Percentiles rank a stretch among this genome's conserved stretches.
These are phyloP conservation scores for Actinomortierella wolfii DNA, from an alignment of 371 early-diverging fungal species.

Conservation along the genomic window DNA sequence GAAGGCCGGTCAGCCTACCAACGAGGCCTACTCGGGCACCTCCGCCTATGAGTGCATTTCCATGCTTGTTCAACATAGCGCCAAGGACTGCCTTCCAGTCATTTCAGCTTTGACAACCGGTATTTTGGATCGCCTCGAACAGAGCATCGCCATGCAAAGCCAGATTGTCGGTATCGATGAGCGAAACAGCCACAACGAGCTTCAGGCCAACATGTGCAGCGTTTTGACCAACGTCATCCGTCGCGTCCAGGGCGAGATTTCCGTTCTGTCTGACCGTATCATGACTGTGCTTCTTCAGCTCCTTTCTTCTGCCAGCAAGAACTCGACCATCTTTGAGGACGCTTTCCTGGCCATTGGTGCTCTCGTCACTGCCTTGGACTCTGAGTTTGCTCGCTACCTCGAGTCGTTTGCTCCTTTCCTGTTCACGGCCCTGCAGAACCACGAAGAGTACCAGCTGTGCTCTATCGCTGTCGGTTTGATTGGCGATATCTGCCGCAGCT, in stretches of 20 bases:
- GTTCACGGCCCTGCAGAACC: conserved; percentile 81
- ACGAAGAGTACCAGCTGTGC: conserved; percentile 89
- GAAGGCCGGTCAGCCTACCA: conserved; percentile 69
- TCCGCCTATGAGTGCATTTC: conserved; percentile 94
- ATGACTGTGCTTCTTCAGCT: conserved; percentile 84
- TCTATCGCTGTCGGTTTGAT: conserved; percentile 92
- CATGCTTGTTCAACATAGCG: conserved; percentile 68
- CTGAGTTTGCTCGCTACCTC: conserved; percentile 84
- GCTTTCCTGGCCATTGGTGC: conserved; percentile 90
- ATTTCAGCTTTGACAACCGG: conserved; percentile 75
- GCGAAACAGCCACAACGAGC: conserved; percentile 76
- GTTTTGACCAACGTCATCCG: conserved; percentile 84
- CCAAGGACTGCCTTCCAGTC: conserved; percentile 75
- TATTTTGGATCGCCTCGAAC: conserved; percentile 80
- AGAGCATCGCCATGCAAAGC: conserved; percentile 60
- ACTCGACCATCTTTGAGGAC: conserved; percentile 91
- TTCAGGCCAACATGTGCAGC: conserved; percentile 89
- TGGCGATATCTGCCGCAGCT: conserved; percentile 93
- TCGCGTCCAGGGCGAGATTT: conserved; percentile 70
- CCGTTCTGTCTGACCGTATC: conserved; percentile 79
- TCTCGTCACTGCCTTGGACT: conserved; percentile 79
- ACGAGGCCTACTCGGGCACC: conserved; percentile 85
- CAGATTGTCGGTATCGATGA: conserved; percentile 85
- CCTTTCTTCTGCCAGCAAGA: conserved; percentile 68
- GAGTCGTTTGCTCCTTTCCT: conserved; percentile 86